Evolutionary conservation across 305 asterid species (phyloP).

Genomic region (Solanum hybrid): DNA sequence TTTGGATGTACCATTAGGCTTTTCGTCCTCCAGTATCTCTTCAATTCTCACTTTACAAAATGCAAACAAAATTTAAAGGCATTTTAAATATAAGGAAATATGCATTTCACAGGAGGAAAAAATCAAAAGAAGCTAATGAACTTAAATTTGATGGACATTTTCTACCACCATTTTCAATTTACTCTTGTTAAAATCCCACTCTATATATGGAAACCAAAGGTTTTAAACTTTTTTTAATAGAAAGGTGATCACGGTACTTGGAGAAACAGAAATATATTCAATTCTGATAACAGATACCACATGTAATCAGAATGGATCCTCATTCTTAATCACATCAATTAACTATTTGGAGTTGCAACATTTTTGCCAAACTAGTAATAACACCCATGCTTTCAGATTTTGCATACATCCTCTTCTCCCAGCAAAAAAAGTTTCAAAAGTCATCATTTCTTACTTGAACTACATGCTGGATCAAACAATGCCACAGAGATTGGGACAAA

Average conservation of each 20-base stretch:
- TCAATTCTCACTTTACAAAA: constrained; percentile 55
- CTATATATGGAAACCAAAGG: background rate
- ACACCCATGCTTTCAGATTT: background rate
- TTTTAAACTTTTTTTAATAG: background rate
- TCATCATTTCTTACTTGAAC: background rate
- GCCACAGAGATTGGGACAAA: background rate
- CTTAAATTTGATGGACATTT: background rate
- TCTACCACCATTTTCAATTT: background rate
- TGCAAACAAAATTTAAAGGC: background rate
- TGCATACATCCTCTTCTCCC: background rate
- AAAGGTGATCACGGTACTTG: background rate
- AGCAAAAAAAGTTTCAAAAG: background rate
- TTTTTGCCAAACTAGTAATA: background rate
- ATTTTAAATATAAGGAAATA: constrained; percentile 1
- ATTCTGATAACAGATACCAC: background rate
- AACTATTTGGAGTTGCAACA: background rate
- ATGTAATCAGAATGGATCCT: background rate
- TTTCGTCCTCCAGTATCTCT: constrained; percentile 72
- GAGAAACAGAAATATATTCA: background rate
- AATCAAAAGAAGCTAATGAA: background rate
- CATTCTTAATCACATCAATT: constrained; percentile 2
- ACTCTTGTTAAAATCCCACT: background rate
- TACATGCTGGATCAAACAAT: background rate
- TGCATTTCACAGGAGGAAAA: background rate
- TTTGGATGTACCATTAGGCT: constrained; percentile 31